These are phyloP conservation scores for Cyberlindnera nakhonratchasimensis DNA, from an alignment of 805 yeast genomes.

Conservation along the genomic window DNA sequence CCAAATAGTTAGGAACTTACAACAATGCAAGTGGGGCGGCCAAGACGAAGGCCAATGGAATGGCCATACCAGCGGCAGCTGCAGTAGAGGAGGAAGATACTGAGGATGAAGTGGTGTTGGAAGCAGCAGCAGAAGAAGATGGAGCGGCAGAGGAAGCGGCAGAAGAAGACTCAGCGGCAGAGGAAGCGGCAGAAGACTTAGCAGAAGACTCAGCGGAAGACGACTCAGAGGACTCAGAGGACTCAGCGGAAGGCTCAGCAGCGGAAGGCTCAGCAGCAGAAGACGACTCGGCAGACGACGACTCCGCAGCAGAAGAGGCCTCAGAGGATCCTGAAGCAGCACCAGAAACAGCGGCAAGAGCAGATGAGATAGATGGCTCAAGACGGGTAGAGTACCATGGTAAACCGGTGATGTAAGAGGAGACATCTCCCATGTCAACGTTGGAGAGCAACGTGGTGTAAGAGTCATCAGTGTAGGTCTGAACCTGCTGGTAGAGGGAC, in stretches of 20 bases:
- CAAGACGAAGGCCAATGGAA: conserved; percentile 19
- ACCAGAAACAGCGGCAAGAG: conserved; percentile 10
- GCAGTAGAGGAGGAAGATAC: conserved; percentile 9
- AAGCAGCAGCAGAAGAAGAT: conserved; percentile 9
- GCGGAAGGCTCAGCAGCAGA: conserved; percentile 1
- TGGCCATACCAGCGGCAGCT: conserved; percentile 15
- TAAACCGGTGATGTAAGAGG: conserved; percentile 28
- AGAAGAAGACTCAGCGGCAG: conserved; percentile 10
- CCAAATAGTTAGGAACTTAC: no score
- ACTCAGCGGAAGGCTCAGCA: conserved; percentile 1
- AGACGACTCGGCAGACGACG: conserved; percentile 12
- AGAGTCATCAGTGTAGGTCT: conserved; percentile 32
- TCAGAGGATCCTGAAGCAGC: conserved; percentile 6
- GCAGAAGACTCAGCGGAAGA: conserved; percentile 9
- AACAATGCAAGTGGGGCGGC: conserved; percentile 20
- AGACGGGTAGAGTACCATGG: conserved; percentile 31
- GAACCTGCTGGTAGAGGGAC: conserved; percentile 25
- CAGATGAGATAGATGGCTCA: conserved; percentile 16
- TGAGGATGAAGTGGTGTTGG: conserved; percentile 3
- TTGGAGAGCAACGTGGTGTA: conserved; percentile 30
- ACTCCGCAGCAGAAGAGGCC: conserved; percentile 8
- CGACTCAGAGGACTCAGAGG: conserved; percentile 11
- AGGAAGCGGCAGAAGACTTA: not conserved
- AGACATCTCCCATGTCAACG: conserved; percentile 27
- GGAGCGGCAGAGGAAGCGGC: not conserved